phyloP scores from a whole-genome alignment of 1,284 basidiomycete genomes.

The Ustilago shanxiensis region DNA sequence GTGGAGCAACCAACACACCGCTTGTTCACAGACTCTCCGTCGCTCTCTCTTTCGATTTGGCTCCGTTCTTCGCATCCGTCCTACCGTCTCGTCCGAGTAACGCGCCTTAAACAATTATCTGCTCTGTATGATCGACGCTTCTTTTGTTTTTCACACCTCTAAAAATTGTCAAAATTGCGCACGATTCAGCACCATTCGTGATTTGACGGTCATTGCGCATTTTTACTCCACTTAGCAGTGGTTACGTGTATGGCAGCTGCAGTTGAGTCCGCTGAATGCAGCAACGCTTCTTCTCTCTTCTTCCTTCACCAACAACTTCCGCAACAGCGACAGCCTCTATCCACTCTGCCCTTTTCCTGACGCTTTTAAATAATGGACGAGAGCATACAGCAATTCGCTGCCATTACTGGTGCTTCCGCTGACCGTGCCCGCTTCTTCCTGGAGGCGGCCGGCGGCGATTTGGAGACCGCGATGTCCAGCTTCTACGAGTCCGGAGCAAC shows the following conservation, averaged over 20 bases:
- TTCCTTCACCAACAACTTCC: background rate
- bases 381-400: conserved; percentile 59
- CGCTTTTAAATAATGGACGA: conserved; percentile 55
- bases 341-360: background rate
- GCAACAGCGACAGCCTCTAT: background rate
- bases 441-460: conserved; percentile 68
- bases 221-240: conserved; percentile 15
- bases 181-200: background rate
- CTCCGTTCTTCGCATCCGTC: conserved; percentile 29
- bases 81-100: conserved; percentile 30
- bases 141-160: conserved; percentile 1
- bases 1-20: conserved; percentile 11
- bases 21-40: conserved; percentile 4
- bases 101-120: background rate
- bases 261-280: background rate
- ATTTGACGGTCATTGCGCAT: conserved; percentile 25
- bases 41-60: conserved; percentile 3
- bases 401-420: conserved; percentile 67
- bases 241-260: conserved; percentile 6
- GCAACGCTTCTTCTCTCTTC: too few species aligned
- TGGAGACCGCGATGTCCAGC: conserved; percentile 69
- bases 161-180: background rate
- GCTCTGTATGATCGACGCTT: conserved; percentile 20
- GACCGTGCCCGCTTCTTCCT: conserved; percentile 71
- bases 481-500: conserved; percentile 67